These are phyloP conservation scores for Priceomyces medius DNA, from an alignment of 805 yeast species.

Conservation along the genomic window DNA sequence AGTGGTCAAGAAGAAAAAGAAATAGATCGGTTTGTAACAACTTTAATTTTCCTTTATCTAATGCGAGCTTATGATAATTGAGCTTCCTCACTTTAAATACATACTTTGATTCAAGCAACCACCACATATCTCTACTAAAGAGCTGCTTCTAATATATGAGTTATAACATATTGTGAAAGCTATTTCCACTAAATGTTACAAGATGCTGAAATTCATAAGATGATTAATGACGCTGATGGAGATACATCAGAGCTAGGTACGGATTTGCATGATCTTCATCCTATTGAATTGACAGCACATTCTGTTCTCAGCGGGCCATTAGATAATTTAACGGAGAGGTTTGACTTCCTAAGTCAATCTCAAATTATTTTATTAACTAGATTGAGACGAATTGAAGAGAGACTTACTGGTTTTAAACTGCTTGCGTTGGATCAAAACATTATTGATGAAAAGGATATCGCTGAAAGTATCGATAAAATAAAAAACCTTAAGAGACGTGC, in stretches of 20 bases:
- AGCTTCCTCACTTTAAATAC: too few species aligned
- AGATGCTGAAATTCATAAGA: neutral
- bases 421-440: slow-evolving; percentile 15
- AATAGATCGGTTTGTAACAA: neutral
- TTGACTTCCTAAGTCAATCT: slow-evolving; percentile 55
- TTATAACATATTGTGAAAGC: neutral
- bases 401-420: slow-evolving; percentile 25
- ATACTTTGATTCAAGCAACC: neutral
- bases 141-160: neutral
- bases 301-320: slow-evolving; percentile 53
- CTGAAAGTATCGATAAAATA: slow-evolving; percentile 20
- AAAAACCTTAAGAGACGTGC: slow-evolving; percentile 34
- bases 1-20: too few species aligned
- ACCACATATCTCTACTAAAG: neutral
- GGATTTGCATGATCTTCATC: slow-evolving; percentile 43
- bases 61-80: neutral
- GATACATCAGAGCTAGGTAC: slow-evolving; percentile 1
- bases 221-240: neutral
- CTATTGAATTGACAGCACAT: slow-evolving; percentile 60
- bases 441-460: slow-evolving; percentile 19
- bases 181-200: neutral
- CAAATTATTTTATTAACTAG: slow-evolving; percentile 54
- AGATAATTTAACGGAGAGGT: slow-evolving; percentile 49
- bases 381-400: slow-evolving; percentile 40
- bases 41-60: neutral